phyloP scores from a whole-genome alignment of 345 rosid species.

The Dipteronia dyeriana region DNA sequence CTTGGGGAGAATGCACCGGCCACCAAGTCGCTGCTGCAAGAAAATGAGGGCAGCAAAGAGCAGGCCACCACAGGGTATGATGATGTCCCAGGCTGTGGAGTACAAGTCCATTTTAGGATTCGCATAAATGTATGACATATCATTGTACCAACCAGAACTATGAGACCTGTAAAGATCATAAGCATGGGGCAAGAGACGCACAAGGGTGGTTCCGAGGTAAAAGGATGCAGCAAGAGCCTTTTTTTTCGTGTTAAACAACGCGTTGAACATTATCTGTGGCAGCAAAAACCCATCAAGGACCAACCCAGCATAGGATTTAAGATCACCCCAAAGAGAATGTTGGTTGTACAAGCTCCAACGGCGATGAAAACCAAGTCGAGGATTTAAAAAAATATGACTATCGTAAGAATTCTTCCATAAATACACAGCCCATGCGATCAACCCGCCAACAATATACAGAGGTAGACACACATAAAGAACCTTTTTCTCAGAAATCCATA shows the following conservation, averaged over 20 bases:
- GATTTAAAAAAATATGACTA: conserved; percentile 26
- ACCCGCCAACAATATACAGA: conserved; percentile 58
- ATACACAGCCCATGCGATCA: conserved; percentile 64
- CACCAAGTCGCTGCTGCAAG: conserved; percentile 79
- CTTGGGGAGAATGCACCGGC: conserved; percentile 59
- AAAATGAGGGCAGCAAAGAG: conserved; percentile 55
- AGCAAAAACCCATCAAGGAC: conserved; percentile 75
- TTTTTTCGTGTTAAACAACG: conserved; percentile 45
- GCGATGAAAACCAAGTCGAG: not conserved
- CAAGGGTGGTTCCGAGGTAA: conserved; percentile 61
- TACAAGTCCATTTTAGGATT: conserved; percentile 73
- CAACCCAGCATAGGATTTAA: conserved; percentile 78
- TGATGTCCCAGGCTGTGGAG: conserved; percentile 84
- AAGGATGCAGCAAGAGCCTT: conserved; percentile 56
- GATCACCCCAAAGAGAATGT: conserved; percentile 54
- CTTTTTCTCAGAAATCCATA: conserved; percentile 71
- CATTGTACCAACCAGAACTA: conserved; percentile 53
- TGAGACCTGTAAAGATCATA: conserved; percentile 84
- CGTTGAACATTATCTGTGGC: conserved; percentile 82
- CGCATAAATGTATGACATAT: conserved; percentile 70
- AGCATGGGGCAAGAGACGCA: conserved; percentile 75
- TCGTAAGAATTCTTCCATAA: conserved; percentile 34
- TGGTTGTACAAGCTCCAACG: conserved; percentile 35
- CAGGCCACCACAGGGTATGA: conserved; percentile 58
- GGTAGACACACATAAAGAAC: conserved; percentile 59